Conservation (phyloP, 2,329 filamentous ascomycete species). For the Phoma sp. region DNA sequence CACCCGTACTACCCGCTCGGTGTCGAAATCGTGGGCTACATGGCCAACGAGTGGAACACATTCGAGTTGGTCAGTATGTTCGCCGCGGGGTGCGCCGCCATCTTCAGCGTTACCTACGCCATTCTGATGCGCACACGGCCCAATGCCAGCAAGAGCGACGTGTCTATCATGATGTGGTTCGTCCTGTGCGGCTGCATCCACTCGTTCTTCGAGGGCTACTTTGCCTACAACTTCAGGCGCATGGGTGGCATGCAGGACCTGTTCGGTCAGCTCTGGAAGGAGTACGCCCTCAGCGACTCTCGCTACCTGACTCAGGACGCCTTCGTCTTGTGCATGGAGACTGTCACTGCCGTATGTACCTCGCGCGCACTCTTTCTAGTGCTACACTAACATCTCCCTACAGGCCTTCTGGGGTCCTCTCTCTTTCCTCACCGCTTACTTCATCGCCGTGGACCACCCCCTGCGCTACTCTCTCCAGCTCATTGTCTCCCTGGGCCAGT, state of each 20-base stretch:
- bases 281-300: conserved; percentile 86
- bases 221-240: conserved; percentile 69
- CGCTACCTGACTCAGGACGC: conserved; percentile 78
- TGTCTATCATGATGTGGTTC: conserved; percentile 74
- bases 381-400: neutral
- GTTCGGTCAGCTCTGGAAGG: conserved; percentile 89
- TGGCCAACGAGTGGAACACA: conserved; percentile 69
- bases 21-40: conserved; percentile 66
- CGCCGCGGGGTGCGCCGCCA: conserved; percentile 58
- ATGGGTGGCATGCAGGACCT: conserved; percentile 73
- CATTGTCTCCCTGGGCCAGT: conserved; percentile 66
- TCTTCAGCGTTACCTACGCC: conserved; percentile 64
- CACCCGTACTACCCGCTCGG: conserved; percentile 77
- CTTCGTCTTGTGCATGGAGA: conserved; percentile 88
- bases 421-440: conserved; percentile 62
- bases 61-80: conserved; percentile 66
- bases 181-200: conserved; percentile 76
- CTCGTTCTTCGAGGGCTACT: conserved; percentile 85
- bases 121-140: conserved; percentile 61
- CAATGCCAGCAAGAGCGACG: conserved; percentile 60
- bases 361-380: neutral
- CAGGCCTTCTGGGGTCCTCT: conserved; percentile 67
- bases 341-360: conserved; percentile 72
- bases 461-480: conserved; percentile 65
- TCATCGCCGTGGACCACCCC: conserved; percentile 61